Percentiles rank a stretch among this genome's conserved stretches.
These are phyloP conservation scores for Sporobolomyces phaffii DNA, from an alignment of 768 basidiomycete species.

Conservation along the genomic window DNA sequence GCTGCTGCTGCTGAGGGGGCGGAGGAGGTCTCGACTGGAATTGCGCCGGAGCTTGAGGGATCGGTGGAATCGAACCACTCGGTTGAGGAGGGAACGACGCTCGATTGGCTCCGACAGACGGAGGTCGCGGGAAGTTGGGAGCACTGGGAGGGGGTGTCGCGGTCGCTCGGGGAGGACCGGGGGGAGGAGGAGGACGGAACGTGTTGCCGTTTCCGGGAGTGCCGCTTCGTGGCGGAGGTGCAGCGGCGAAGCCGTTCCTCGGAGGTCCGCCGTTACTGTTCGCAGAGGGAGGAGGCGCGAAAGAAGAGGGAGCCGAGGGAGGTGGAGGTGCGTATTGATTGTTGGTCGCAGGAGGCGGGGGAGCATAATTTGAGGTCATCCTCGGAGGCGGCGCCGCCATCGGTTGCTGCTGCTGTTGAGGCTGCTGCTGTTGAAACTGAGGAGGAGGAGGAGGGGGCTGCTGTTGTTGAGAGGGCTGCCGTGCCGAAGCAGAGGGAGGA, in stretches of 20 bases:
- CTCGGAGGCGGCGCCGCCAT: conserved; percentile 49
- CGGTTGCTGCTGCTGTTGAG: too few species aligned
- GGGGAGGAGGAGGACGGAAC: conserved; percentile 31
- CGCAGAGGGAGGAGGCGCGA: neutral
- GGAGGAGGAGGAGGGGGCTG: conserved; percentile 41
- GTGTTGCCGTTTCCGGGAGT: conserved; percentile 14
- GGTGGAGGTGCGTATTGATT: neutral
- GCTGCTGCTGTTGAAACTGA: too few species aligned
- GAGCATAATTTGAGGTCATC: conserved; percentile 39
- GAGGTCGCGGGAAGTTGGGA: conserved; percentile 44
- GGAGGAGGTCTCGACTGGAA: conserved; percentile 41
- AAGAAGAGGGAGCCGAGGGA: neutral
- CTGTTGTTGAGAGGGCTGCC: neutral
- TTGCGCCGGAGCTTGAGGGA: conserved; percentile 11
- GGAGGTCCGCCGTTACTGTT: neutral
- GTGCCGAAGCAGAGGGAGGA: conserved; percentile 56
- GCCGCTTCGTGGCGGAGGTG: conserved; percentile 11
- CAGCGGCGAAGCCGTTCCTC: neutral
- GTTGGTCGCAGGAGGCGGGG: neutral
- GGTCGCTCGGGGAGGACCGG: conserved; percentile 19
- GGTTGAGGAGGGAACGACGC: neutral
- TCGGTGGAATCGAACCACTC: conserved; percentile 12
- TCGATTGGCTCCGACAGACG: conserved; percentile 4
- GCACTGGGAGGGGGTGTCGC: conserved; percentile 10
- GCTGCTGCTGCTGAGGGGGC: conserved; percentile 46